Evolutionary conservation across 2,329 filamentous ascomycete genomes (phyloP), one percentile per base, ranked within the genome.

Genomic region (Nothomitra cinnamomea): DNA sequence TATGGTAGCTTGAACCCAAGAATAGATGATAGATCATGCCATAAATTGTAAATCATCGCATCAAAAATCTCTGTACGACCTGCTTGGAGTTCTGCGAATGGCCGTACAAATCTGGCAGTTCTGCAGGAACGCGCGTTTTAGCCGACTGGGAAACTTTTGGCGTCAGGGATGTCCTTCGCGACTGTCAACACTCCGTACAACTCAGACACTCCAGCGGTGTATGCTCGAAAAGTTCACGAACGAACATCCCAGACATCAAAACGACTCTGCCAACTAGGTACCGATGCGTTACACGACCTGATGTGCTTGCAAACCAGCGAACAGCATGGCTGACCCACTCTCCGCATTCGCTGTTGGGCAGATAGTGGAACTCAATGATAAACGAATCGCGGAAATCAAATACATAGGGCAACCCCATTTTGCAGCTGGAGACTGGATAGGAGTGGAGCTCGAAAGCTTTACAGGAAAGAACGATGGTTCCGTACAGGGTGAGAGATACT

Each of bases 401-500:
- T 98, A 86, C 68, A 73, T 87, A 56, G 92, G 92, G 62, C 72
- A 76, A 54, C 87, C 90, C 38, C 72, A 78, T 61, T 95, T 96
- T 68, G 81, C 87, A 55, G 72, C 76, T 4, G 90, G 89, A 57
- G 80, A 85, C 57, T 96, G 89, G 87, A 74, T 95, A 56, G 90
- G 90, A 58, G 78, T 96, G 56, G 89, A 95, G 71, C 78, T 96
- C 54, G 80, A 87, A 52, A 83, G 87, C 48, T 73, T 82, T 53
- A 79, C 77, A 19, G 90, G 92, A 32, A 96, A 96, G 72, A 96
- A 96, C 62, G 87, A 96, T 74, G 90, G 90, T 58, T 83, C 85
- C 54, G 87, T 96, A 48, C 79, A 90, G 66, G 89, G 87, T 57
- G 78, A 87, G 64, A 75, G 87, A 19, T 96, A 96, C 65, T 96